These are phyloP conservation scores for Neodidymelliopsis sp. DNA, from an alignment of 2,329 filamentous ascomycete species.

Conservation along the genomic window DNA sequence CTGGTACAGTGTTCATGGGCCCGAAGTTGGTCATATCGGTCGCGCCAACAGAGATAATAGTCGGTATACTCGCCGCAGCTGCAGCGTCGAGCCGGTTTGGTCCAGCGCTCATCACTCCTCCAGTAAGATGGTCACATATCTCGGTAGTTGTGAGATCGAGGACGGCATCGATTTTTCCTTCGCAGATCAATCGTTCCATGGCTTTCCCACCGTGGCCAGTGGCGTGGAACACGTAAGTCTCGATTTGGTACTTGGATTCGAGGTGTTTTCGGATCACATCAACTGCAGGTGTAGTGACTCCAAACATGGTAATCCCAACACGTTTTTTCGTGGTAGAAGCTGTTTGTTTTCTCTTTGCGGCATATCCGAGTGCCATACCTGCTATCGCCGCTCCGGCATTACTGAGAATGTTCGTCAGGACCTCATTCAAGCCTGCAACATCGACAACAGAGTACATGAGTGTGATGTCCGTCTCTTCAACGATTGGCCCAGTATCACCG, in stretches of 20 bases:
- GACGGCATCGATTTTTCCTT: conserved; percentile 68
- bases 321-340: conserved; percentile 29
- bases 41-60: conserved; percentile 59
- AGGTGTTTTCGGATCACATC: conserved; percentile 63
- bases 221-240: conserved; percentile 73
- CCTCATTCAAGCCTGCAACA: conserved; percentile 69
- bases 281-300: conserved; percentile 73
- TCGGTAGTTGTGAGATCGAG: conserved; percentile 77
- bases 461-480: conserved; percentile 72
- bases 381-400: conserved; percentile 70
- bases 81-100: conserved; percentile 65
- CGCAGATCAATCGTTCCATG: conserved; percentile 70
- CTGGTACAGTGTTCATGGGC: conserved; percentile 62
- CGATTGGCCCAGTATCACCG: conserved; percentile 69
- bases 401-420: conserved; percentile 64
- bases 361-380: conserved; percentile 63
- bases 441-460: conserved; percentile 78
- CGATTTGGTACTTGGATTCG: conserved; percentile 50
- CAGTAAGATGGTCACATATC: conserved; percentile 66
- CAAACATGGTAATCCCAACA: conserved; percentile 76
- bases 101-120: conserved; percentile 69
- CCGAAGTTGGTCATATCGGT: conserved; percentile 67
- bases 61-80: conserved; percentile 64
- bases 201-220: conserved; percentile 72
- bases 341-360: conserved; percentile 4